These are phyloP conservation scores for Neurospora terricola DNA, from an alignment of 495 filamentous ascomycete species.

Conservation along the genomic window DNA sequence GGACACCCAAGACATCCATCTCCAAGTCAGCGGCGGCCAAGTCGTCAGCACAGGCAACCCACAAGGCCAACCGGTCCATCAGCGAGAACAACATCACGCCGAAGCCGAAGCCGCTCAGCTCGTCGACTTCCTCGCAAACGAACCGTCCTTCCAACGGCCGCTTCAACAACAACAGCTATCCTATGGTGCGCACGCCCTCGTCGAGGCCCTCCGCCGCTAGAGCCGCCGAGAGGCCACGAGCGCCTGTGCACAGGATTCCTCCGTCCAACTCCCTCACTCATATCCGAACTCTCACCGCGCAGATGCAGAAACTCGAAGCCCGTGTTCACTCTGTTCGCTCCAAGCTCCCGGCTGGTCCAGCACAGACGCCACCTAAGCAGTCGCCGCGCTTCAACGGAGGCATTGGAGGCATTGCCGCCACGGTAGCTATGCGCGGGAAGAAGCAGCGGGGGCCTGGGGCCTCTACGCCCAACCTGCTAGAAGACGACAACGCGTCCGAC, in stretches of 20 bases:
- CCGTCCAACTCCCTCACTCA: conserved; percentile 83
- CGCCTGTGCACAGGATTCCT: conserved; percentile 44
- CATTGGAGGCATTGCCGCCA: conserved; percentile 53
- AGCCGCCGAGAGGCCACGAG: conserved; percentile 9
- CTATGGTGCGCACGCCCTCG: conserved; percentile 21
- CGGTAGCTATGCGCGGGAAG: conserved; percentile 65
- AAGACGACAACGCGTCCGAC: conserved; percentile 30
- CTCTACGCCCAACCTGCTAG: conserved; percentile 40
- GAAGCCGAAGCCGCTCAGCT: conserved; percentile 29
- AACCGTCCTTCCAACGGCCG: neutral
- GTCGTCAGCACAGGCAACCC: conserved; percentile 20
- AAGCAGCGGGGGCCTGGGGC: conserved; percentile 58
- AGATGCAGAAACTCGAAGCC: conserved; percentile 93
- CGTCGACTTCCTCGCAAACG: conserved; percentile 13
- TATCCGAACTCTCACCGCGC: conserved; percentile 83
- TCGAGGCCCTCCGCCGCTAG: conserved; percentile 17
- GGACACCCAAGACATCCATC: conserved; percentile 9
- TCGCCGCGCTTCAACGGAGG: conserved; percentile 57
- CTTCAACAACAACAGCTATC: neutral
- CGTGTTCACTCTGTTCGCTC: conserved; percentile 88
- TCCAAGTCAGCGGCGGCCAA: conserved; percentile 19
- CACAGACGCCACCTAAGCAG: conserved; percentile 66
- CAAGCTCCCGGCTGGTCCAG: conserved; percentile 68
- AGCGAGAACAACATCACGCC: conserved; percentile 39
- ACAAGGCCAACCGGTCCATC: neutral